Evolutionary conservation across 129 eudicot genomes (phyloP), one percentile per base, ranked within the genome.

Genomic region (Escallonia herrerae): DNA sequence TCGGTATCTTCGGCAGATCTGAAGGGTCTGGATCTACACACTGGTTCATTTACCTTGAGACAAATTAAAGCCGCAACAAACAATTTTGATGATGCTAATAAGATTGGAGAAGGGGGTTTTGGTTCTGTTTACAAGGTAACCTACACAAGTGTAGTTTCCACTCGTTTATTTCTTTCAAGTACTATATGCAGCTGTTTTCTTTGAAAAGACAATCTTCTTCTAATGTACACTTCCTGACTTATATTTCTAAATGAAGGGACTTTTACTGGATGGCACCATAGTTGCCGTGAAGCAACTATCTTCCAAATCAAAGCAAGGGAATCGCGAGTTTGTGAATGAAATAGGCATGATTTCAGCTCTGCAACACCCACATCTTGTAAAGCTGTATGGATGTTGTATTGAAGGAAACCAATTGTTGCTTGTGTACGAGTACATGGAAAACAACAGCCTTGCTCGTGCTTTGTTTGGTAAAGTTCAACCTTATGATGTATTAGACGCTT

Each of bases 41-140:
- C 81, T 42, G 79, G 83, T 9, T 74, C 81, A 38, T 82, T 74
- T 54, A 61, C 87, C 7, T 73, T 78, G 48, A 72, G 76, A 67
- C 84, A 82, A 75, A 72, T 82, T 14, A 82, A 66, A 66, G 80
- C 78, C 46, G 82, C 89, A 12, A 83, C 89, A 11, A 71, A 79
- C 51, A 71, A 83, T 50, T 83, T 83, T n/a, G 76, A 74, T 65
- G 57, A 61, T 50, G 57, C 80, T 60, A 83, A 83, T 44, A 83
- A 83, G 63, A 75, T 83, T 45, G 89, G 89, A 51, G 89, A 83
- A 83, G 89, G 89, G 66, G 89, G 89, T 64, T 83, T 83, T 76
- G 89, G 89, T 59, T 69, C 82, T 22, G 89, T 83, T 3, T 83
- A 64, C 80, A 83, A 83, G 84, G 88, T 83, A 68, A 7, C 56